Percentiles rank a stretch among this genome's conserved stretches.
phyloP scores from a whole-genome alignment of 2,329 filamentous ascomycete genomes.

The Amphichorda felina region DNA sequence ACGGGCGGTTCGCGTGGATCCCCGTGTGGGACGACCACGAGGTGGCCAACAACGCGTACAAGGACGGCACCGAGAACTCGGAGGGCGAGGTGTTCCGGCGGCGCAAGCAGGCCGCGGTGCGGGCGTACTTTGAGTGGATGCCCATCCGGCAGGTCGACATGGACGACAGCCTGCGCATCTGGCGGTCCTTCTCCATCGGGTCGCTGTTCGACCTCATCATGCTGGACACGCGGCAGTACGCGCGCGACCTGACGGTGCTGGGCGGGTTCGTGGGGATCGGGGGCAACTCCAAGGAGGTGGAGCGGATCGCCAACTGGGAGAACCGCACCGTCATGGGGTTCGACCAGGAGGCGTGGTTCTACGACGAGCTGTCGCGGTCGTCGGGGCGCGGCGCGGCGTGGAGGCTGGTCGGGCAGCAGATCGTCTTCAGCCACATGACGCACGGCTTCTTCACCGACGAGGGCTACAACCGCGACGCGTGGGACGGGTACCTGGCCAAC shows the following conservation, averaged over 20 bases:
- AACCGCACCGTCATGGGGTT: slow-evolving; percentile 55
- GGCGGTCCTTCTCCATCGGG: slow-evolving; percentile 50
- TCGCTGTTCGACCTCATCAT: slow-evolving; percentile 51
- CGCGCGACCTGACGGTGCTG: slow-evolving; percentile 42
- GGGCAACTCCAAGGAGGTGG: too few species aligned
- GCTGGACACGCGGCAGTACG: slow-evolving; percentile 54
- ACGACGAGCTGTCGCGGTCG: slow-evolving; percentile 39
- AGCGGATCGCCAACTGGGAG: slow-evolving; percentile 48
- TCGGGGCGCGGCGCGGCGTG: slow-evolving; percentile 48
- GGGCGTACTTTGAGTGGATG: slow-evolving; percentile 51
- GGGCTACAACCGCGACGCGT: slow-evolving; percentile 8
- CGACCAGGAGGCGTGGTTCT: slow-evolving; percentile 61
- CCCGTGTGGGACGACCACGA: slow-evolving; percentile 20
- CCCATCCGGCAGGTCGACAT: slow-evolving; percentile 30
- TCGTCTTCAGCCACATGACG: slow-evolving; percentile 46
- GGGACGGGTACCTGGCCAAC: slow-evolving; percentile 53
- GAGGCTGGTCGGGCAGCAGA: slow-evolving; percentile 57
- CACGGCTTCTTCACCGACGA: slow-evolving; percentile 12
- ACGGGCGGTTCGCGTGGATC: slow-evolving; percentile 25
- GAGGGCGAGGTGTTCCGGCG: slow-evolving; percentile 49
- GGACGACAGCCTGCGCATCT: slow-evolving; percentile 55
- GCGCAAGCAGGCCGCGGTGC: slow-evolving; percentile 57
- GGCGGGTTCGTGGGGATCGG: too few species aligned
- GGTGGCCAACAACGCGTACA: slow-evolving; percentile 49
- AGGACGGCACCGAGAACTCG: slow-evolving; percentile 34